Conservation (phyloP, 768 basidiomycete genomes). For the Boletus pseudo-olivaceus region DNA sequence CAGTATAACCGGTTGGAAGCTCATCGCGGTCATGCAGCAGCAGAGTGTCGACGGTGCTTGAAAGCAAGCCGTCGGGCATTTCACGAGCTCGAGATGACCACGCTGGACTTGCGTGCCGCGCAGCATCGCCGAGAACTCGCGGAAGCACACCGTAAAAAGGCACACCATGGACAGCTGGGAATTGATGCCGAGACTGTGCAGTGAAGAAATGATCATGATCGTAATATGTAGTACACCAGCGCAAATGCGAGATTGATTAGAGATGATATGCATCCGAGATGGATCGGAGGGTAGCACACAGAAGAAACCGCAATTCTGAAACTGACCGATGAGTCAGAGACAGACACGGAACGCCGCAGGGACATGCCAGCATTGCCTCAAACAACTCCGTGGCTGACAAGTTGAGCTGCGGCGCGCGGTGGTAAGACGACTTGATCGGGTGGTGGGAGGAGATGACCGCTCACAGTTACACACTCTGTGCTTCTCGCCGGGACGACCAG, state of each 20-base stretch:
- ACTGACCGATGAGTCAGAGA: constrained; percentile 7
- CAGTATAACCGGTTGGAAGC: constrained; percentile 35
- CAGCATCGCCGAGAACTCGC: constrained; percentile 57
- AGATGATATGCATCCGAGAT: constrained; percentile 61
- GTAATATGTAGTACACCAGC: constrained; percentile 21
- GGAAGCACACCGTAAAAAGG: constrained; percentile 57
- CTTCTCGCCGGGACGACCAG: constrained; percentile 33
- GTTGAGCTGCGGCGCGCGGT: constrained; percentile 42
- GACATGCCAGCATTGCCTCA: constrained; percentile 65
- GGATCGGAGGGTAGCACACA: constrained; percentile 69
- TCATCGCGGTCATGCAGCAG: constrained; percentile 38
- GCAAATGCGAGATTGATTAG: constrained; percentile 54
- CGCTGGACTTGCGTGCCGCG: constrained; percentile 56
- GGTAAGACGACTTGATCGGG: constrained; percentile 10
- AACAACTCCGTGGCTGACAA: constrained; percentile 64
- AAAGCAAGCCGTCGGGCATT: constrained; percentile 47
- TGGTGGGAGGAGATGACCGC: constrained; percentile 18
- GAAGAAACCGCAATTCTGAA: constrained; percentile 63
- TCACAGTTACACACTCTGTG: constrained; percentile 50
- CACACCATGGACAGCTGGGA: constrained; percentile 58
- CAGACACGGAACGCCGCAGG: not conserved
- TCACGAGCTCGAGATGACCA: constrained; percentile 59
- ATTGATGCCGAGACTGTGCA: constrained; percentile 41
- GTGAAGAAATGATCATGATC: constrained; percentile 25
- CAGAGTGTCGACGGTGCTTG: constrained; percentile 38